Conservation (phyloP, 768 basidiomycete genomes). For the Peribolospora baueri region DNA sequence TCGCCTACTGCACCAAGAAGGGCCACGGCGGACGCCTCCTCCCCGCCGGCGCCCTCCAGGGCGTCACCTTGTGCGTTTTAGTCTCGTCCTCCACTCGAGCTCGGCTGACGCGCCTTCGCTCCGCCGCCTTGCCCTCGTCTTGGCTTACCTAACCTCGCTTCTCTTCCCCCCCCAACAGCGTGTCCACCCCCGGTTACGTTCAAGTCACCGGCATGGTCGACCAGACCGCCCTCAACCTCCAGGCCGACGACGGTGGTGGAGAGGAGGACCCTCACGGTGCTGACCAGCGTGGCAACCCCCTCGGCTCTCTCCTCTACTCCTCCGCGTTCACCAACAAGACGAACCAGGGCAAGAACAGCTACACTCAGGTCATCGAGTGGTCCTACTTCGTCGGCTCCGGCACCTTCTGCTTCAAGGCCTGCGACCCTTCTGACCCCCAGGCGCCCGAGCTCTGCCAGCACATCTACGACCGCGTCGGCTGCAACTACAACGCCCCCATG, state of each 20-base stretch:
- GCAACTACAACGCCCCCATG: slow-evolving; percentile 46
- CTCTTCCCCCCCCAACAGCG: neutral
- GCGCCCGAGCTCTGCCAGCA: slow-evolving; percentile 39
- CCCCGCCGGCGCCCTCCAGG: slow-evolving; percentile 36
- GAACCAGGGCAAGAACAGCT: slow-evolving; percentile 11
- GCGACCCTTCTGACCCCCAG: slow-evolving; percentile 25
- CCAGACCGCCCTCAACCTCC: slow-evolving; percentile 34
- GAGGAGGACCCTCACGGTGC: slow-evolving; percentile 47
- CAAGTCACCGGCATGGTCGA: slow-evolving; percentile 36
- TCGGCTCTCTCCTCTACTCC: slow-evolving; percentile 4
- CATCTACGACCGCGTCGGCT: slow-evolving; percentile 42
- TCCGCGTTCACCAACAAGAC: slow-evolving; percentile 17
- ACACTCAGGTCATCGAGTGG: slow-evolving; percentile 41
- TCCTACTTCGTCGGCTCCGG: slow-evolving; percentile 27
- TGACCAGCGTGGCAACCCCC: slow-evolving; percentile 43
- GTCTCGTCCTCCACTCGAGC: neutral
- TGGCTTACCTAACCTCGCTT: neutral
- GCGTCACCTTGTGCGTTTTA: slow-evolving; percentile 33
- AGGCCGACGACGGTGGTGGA: slow-evolving; percentile 37
- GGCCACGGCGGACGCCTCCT: slow-evolving; percentile 49
- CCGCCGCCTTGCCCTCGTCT: too few relatives aligned
- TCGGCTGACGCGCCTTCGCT: neutral
- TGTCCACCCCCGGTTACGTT: slow-evolving; percentile 24
- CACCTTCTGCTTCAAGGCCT: slow-evolving; percentile 45
- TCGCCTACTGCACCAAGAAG: slow-evolving; percentile 19